Percentiles rank a stretch among this genome's conserved stretches.
Conservation (phyloP, 306 rosid species). For the Inga laurina region DNA sequence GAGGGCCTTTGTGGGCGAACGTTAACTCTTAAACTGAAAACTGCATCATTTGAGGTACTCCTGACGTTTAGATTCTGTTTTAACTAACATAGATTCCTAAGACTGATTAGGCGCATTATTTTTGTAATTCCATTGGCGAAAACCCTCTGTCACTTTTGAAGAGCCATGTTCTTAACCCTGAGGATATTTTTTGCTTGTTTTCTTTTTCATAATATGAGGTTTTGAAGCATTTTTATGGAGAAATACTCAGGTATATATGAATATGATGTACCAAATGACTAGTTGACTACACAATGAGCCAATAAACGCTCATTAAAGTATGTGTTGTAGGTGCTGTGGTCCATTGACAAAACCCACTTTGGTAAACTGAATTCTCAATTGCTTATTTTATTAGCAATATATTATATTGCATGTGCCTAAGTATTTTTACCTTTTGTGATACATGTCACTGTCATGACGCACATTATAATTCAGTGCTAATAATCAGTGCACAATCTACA, state of each 20-base stretch:
- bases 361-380: neutral
- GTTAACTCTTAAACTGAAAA: constrained; percentile 86
- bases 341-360: neutral
- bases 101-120: constrained; percentile 14
- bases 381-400: neutral
- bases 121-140: constrained; percentile 7
- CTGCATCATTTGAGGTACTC: constrained; percentile 87
- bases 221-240: neutral
- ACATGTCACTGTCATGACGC: neutral
- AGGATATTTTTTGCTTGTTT: constrained; percentile 14
- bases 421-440: neutral
- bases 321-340: neutral
- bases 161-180: neutral
- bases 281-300: neutral
- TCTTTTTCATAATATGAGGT: constrained; percentile 23
- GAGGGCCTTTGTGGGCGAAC: constrained; percentile 86
- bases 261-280: neutral
- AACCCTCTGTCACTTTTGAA: neutral
- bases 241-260: neutral
- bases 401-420: neutral
- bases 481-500: constrained; percentile 45
- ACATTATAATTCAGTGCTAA: constrained; percentile 29
- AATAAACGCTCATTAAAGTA: neutral
- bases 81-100: constrained; percentile 9
- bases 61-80: constrained; percentile 3